Evolutionary conservation across 83 land plant species (phyloP).

Genomic region (Larix sibirica): DNA sequence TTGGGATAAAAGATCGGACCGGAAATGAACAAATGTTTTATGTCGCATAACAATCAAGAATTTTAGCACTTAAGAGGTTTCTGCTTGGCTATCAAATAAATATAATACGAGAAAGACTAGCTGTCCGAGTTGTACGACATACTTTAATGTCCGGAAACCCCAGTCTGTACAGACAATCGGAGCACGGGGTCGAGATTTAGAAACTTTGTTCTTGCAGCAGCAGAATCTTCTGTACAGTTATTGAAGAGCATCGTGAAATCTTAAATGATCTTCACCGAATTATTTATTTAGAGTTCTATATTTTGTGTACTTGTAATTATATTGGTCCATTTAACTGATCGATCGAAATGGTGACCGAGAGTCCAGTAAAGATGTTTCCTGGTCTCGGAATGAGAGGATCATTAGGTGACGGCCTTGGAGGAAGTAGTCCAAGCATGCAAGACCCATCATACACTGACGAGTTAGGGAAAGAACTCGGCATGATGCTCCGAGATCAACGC

Average conservation of each 20-base stretch:
- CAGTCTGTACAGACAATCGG: background rate
- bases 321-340: too few relatives aligned
- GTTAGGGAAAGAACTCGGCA: constrained; percentile 34
- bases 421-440: constrained; percentile 7
- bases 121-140: background rate
- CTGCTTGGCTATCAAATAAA: background rate
- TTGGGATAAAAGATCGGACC: background rate
- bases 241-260: too few relatives aligned
- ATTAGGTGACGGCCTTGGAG: constrained; percentile 17
- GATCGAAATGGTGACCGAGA: constrained; percentile 44
- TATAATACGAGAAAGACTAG: too few relatives aligned
- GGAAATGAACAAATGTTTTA: background rate
- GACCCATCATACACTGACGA: constrained; percentile 33
- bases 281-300: too few relatives aligned
- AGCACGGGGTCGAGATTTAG: background rate
- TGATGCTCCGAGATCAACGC: constrained; percentile 38
- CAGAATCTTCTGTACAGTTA: too few relatives aligned
- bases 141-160: background rate
- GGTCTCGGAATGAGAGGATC: constrained; percentile 35
- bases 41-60: background rate
- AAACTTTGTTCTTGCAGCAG: too few relatives aligned
- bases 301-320: too few relatives aligned
- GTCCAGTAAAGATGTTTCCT: constrained; percentile 43
- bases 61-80: background rate
- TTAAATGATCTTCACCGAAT: too few relatives aligned